Percentiles rank a stretch among this genome's conserved stretches.
These are phyloP conservation scores for Albifimbria verrucaria DNA, from an alignment of 2,329 filamentous ascomycete genomes.

Conservation along the genomic window DNA sequence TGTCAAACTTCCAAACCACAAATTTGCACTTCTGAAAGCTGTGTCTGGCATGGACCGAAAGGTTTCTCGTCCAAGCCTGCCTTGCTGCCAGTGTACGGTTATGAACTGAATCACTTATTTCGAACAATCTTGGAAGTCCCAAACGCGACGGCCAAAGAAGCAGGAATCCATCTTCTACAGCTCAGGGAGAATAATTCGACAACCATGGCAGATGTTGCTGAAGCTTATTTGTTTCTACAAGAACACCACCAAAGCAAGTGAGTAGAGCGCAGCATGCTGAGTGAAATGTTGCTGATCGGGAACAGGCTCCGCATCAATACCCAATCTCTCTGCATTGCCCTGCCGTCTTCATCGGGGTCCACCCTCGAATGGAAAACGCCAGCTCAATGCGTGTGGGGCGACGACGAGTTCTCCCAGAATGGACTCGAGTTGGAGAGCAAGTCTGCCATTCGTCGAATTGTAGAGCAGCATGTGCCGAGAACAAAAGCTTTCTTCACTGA, in stretches of 20 bases:
- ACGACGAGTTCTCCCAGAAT: background rate
- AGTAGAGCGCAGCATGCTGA: background rate
- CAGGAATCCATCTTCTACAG: background rate
- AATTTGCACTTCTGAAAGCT: background rate
- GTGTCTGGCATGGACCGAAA: background rate
- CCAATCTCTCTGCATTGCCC: background rate
- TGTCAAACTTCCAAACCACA: background rate
- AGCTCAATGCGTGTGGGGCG: background rate
- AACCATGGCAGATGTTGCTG: background rate
- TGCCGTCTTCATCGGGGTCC: background rate
- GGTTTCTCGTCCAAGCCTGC: background rate
- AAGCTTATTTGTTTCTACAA: background rate
- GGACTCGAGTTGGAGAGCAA: background rate
- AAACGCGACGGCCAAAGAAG: background rate
- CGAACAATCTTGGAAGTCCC: background rate
- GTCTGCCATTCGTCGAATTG: background rate
- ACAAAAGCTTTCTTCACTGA: background rate
- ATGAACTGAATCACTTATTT: background rate
- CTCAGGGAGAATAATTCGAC: background rate
- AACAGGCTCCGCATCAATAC: background rate
- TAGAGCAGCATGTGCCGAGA: background rate
- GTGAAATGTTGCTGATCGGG: background rate
- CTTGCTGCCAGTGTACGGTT: background rate
- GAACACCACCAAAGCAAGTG: background rate
- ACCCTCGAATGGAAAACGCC: background rate